Base-by-base conservation (phyloP, 352 stramenopile species). In the Globisporangium heterothallicum region DNA sequence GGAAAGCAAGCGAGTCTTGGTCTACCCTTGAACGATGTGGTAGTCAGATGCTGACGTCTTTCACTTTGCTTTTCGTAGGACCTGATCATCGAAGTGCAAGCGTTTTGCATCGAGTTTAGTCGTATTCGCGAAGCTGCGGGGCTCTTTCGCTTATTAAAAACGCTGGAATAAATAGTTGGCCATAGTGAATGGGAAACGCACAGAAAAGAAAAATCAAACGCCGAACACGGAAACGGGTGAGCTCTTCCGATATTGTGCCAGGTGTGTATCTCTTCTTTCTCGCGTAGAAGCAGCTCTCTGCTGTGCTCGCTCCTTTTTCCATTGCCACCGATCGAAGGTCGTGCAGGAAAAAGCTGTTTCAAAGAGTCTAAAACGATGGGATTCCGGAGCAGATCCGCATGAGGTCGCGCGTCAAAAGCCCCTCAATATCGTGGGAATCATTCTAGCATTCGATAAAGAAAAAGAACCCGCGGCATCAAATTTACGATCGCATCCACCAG, bases 31-130 rank as follows among this genome's bases (percentile, higher is more conserved):
- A 30, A 18, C 22, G 14, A 19, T 36, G 30, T 21, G 4, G 35
- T 38, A 16, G 13, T 48, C 42, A 18, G 49, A 40, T 29, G 18
- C 40, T 74, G 57, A 74, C 46, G 19, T 22, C 29, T 34, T 10
- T 6, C 32, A n/a, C 32, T 38, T 10, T 52, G 24, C 43, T 44
- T 45, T 50, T 26, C 13, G 32, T 65, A 97, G 75, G 96, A 98
- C 68, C 81, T 99, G 61, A 98, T 98, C 70, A 98, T 98, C 70
- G 96, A 99, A 68, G 89, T 99, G 34, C 95, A 99, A 69, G 90
- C 96, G 56, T 99, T 99, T 78, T 99, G 97, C 78, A 98, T 99
- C 65, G 94, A 99, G 72, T 99, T 99, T 84, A 98, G 91, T 68
- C 84, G 95, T 42, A 98, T 99, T 66, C 84, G 94, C 47, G 97